These are phyloP conservation scores for Phytophthora palmivora DNA, from an alignment of 352 stramenopile species.

Conservation along the genomic window DNA sequence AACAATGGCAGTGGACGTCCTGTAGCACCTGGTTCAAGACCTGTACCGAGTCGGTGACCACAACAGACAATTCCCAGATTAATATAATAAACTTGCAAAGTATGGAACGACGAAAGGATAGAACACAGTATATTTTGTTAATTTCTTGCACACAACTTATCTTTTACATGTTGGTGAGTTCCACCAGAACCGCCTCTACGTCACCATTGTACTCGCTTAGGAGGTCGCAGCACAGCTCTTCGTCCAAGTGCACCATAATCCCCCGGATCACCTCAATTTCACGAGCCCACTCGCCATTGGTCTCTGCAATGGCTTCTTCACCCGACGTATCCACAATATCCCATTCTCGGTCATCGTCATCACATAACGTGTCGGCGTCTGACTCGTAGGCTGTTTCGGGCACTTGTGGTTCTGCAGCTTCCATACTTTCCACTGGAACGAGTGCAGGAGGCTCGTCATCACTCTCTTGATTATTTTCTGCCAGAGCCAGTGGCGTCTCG, in stretches of 20 bases:
- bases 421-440: constrained; percentile 5
- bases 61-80: too few relatives aligned
- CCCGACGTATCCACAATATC: constrained; percentile 45
- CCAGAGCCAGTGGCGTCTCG: background rate
- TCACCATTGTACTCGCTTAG: constrained; percentile 65
- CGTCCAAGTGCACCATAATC: constrained; percentile 62
- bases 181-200: constrained; percentile 61
- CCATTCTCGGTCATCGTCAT: constrained; percentile 61
- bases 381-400: constrained; percentile 49
- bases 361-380: constrained; percentile 70
- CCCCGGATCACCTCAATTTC: constrained; percentile 57
- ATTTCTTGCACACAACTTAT: constrained; percentile 21
- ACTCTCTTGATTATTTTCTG: constrained; percentile 19
- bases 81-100: background rate
- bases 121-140: constrained; percentile 36
- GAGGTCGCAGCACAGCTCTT: constrained; percentile 50
- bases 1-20: constrained; percentile 22
- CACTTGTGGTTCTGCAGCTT: constrained; percentile 18
- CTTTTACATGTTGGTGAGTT: constrained; percentile 69
- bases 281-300: constrained; percentile 41
- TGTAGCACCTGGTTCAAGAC: constrained; percentile 13
- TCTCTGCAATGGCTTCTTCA: constrained; percentile 41
- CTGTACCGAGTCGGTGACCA: constrained; percentile 31
- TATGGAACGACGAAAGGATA: constrained; percentile 7
- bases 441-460: constrained; percentile 30